Conservation (phyloP, 805 yeast species). For the Wickerhamiella alocasiicola region DNA sequence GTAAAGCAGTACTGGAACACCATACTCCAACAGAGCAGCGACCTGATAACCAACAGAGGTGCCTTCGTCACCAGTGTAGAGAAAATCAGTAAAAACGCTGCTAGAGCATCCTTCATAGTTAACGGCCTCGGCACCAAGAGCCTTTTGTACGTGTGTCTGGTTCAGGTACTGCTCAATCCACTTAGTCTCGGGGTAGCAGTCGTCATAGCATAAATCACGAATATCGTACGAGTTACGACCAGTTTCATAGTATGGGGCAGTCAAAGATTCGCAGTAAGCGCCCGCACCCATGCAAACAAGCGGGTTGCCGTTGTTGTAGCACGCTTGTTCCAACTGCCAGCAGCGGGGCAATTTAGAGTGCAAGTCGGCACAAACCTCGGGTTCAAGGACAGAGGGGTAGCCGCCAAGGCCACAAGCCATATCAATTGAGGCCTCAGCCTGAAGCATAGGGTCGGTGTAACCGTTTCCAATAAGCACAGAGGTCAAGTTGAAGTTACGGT, state of each 20-base stretch:
- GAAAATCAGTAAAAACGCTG: slow-evolving; percentile 66
- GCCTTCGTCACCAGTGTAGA: slow-evolving; percentile 85
- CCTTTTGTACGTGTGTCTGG: slow-evolving; percentile 56
- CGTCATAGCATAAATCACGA: slow-evolving; percentile 61
- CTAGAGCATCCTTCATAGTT: slow-evolving; percentile 40
- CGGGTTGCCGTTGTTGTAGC: slow-evolving; percentile 63
- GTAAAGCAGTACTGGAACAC: slow-evolving; percentile 72
- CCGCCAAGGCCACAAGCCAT: slow-evolving; percentile 96
- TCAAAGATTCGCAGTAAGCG: slow-evolving; percentile 69
- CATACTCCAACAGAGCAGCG: slow-evolving; percentile 54
- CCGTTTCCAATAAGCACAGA: slow-evolving; percentile 91
- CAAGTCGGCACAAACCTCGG: slow-evolving; percentile 69
- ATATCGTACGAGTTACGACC: slow-evolving; percentile 90
- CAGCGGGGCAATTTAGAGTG: slow-evolving; percentile 63
- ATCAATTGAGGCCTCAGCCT: slow-evolving; percentile 70
- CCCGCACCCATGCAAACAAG: slow-evolving; percentile 88
- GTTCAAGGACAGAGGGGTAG: slow-evolving; percentile 60
- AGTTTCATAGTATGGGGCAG: slow-evolving; percentile 73
- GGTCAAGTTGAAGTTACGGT: slow-evolving; percentile 52
- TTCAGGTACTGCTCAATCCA: slow-evolving; percentile 68
- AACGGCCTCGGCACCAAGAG: slow-evolving; percentile 71
- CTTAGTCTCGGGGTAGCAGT: slow-evolving; percentile 65
- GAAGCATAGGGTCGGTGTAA: slow-evolving; percentile 73
- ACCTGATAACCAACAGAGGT: slow-evolving; percentile 72
- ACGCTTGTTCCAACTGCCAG: slow-evolving; percentile 55